phyloP scores from a whole-genome alignment of 495 filamentous ascomycete genomes.

The Xylaria cubensis region DNA sequence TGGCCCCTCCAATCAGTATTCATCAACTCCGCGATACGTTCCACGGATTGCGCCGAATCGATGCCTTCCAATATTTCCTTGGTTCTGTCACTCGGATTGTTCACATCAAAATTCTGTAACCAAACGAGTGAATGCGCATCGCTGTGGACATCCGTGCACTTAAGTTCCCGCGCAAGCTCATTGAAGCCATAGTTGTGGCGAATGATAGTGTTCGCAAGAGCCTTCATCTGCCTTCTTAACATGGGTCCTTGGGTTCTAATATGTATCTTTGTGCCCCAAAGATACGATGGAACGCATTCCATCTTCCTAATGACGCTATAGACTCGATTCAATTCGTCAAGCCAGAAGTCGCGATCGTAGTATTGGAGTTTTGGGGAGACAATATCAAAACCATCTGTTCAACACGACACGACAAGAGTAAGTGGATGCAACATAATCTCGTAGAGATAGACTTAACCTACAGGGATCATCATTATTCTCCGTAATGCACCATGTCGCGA shows the following conservation, averaged over 20 bases:
- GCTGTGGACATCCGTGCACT: background rate
- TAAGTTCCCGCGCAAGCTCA: background rate
- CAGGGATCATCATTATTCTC: background rate
- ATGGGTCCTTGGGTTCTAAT: background rate
- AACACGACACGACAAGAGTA: background rate
- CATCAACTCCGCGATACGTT: conserved; percentile 2
- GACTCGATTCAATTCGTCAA: background rate
- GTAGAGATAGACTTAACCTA: background rate
- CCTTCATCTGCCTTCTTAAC: background rate
- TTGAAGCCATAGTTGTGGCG: background rate
- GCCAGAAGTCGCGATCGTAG: background rate
- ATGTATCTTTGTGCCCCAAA: conserved; percentile 6
- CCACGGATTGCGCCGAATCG: background rate
- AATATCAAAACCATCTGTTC: background rate
- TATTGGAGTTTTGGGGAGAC: background rate
- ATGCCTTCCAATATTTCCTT: background rate
- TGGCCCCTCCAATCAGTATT: background rate
- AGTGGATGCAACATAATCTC: background rate
- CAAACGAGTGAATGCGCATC: background rate
- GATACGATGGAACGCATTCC: background rate
- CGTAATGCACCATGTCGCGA: conserved; percentile 6
- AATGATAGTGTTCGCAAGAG: background rate
- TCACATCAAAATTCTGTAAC: background rate
- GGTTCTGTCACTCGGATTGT: background rate
- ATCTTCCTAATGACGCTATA: background rate